These are phyloP conservation scores for Xylaria bambusicola DNA, from an alignment of 495 filamentous ascomycete species.

Conservation along the genomic window DNA sequence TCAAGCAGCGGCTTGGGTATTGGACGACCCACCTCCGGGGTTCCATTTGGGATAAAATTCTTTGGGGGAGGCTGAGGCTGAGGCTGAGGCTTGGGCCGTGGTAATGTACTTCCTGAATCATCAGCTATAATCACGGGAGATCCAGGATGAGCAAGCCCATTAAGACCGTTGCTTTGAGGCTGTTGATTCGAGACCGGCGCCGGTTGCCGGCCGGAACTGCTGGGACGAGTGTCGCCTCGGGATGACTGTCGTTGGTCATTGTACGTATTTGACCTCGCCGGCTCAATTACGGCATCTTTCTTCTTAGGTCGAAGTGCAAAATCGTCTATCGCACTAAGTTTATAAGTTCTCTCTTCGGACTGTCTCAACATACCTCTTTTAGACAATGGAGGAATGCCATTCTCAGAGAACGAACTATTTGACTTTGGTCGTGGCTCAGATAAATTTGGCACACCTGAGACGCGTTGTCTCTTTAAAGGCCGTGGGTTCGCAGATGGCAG, in stretches of 20 bases:
- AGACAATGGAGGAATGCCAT: conserved; percentile 11
- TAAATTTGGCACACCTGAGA: conserved; percentile 1
- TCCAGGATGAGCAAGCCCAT: neutral
- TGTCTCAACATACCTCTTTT: conserved; percentile 6
- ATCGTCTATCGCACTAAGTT: conserved; percentile 23
- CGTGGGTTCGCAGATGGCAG: conserved; percentile 9
- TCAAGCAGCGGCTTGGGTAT: neutral
- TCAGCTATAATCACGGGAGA: conserved; percentile 23
- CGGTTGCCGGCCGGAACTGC: neutral
- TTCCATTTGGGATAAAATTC: conserved; percentile 1
- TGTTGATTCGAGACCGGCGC: neutral
- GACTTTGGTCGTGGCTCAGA: conserved; percentile 1
- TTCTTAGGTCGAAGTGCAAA: conserved; percentile 33
- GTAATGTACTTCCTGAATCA: neutral
- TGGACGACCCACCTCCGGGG: neutral
- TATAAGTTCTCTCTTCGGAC: conserved; percentile 15
- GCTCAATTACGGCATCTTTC: conserved; percentile 15
- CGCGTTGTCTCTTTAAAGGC: conserved; percentile 22
- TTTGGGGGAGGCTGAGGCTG: neutral
- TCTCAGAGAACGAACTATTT: conserved; percentile 10
- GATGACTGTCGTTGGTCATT: conserved; percentile 11
- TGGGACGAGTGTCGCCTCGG: neutral
- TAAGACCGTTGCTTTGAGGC: neutral
- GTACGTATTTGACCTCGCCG: conserved; percentile 13
- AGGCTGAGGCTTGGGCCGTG: neutral